phyloP scores from a whole-genome alignment of 2,329 filamentous ascomycete species.

The Epicoccum nigrum region DNA sequence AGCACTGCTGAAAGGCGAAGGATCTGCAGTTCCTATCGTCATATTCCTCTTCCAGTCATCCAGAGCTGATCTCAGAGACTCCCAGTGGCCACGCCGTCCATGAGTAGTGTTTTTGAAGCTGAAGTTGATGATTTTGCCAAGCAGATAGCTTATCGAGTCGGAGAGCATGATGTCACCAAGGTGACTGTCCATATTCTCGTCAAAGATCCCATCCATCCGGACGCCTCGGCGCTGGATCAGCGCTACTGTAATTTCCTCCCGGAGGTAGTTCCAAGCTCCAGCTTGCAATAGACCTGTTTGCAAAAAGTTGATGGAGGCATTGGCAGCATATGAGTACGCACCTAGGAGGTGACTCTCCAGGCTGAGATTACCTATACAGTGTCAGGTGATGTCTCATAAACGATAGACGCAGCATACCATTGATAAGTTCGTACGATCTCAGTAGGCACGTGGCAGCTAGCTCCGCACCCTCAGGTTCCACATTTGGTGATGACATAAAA shows the following conservation, averaged over 20 bases:
- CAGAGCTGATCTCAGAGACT: not conserved
- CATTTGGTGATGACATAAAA: not conserved
- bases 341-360: not conserved
- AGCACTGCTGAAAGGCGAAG: not conserved
- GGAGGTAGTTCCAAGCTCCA: not conserved
- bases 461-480: not conserved
- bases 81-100: not conserved
- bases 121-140: not conserved
- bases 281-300: not conserved
- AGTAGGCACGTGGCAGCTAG: not conserved
- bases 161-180: not conserved
- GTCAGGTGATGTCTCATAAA: not conserved
- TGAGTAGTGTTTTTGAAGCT: not conserved
- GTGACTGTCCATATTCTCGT: not conserved
- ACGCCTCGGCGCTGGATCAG: not conserved
- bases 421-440: not conserved
- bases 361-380: not conserved
- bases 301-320: not conserved
- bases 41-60: not conserved
- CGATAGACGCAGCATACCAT: not conserved
- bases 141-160: not conserved
- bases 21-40: not conserved
- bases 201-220: not conserved
- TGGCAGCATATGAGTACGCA: not conserved
- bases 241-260: not conserved